Evolutionary conservation across 2,329 filamentous ascomycete genomes (phyloP).

Genomic region (Emericellopsis atlantica): DNA sequence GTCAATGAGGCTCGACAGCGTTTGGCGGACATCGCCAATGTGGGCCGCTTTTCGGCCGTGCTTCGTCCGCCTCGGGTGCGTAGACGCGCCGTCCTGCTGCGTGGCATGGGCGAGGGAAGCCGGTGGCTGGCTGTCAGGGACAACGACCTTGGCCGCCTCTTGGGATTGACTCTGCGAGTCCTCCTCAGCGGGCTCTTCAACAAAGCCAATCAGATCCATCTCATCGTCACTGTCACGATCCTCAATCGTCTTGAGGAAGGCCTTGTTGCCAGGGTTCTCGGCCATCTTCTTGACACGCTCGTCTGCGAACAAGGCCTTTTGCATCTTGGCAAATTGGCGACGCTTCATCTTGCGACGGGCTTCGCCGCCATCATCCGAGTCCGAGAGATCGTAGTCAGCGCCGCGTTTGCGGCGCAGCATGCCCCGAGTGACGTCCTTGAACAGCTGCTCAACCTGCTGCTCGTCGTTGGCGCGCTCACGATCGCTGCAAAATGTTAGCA

Average conservation of each 20-base stretch:
- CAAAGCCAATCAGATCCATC: slow-evolving; percentile 57
- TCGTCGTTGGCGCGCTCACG: slow-evolving; percentile 72
- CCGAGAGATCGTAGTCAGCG: slow-evolving; percentile 72
- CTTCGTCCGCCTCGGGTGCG: slow-evolving; percentile 50
- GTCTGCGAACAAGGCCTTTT: slow-evolving; percentile 74
- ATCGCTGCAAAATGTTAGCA: slow-evolving; percentile 37
- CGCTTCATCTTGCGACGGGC: slow-evolving; percentile 70
- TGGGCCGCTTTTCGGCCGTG: slow-evolving; percentile 56
- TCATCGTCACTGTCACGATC: slow-evolving; percentile 68
- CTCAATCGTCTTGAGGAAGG: slow-evolving; percentile 83
- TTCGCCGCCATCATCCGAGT: slow-evolving; percentile 81
- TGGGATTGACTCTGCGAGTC: slow-evolving; percentile 24
- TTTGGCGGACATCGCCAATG: slow-evolving; percentile 70
- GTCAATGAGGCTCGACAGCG: slow-evolving; percentile 73
- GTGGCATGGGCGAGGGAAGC: slow-evolving; percentile 20
- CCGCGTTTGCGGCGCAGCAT: slow-evolving; percentile 74
- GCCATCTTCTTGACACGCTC: slow-evolving; percentile 86
- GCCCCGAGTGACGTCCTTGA: slow-evolving; percentile 86
- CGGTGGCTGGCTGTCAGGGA: slow-evolving; percentile 40
- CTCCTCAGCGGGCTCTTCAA: slow-evolving; percentile 12
- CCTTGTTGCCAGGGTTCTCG: slow-evolving; percentile 75
- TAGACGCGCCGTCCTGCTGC: slow-evolving; percentile 39
- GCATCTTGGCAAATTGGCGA: slow-evolving; percentile 81
- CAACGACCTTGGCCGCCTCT: slow-evolving; percentile 16
- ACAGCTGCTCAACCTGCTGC: slow-evolving; percentile 78